Evolutionary conservation across 1,139 yeast species (phyloP), one percentile per base, ranked within the genome.

Genomic region (Yamadazyma spencermartinsiae): DNA sequence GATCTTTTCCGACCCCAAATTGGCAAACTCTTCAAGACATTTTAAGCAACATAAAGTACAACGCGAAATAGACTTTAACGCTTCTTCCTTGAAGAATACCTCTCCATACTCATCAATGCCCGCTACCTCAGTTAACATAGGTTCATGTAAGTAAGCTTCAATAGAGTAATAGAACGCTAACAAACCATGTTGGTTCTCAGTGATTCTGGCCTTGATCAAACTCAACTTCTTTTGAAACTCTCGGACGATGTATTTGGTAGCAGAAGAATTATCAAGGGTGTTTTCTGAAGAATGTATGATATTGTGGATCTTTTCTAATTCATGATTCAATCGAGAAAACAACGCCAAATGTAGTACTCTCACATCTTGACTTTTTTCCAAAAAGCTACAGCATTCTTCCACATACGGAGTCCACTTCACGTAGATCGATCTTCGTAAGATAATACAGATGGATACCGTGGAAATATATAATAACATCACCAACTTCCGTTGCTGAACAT

Each of bases 141-240:
- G 80, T 54, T 82, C 94, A 56, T 84, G 85, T 14, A 87, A 61
- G 53, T 80, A 84, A 0, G 92, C 90, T 49, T 84, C 87, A 11
- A 85, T 80, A 0, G 92, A 76, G 48, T 76, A 76, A 48, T 70
- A 75, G 56, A 74, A 82, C 0, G 83, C 69, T 52, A 74, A 55
- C 27, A 71, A 54, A 8, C 70, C 62, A 45, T 69, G 68, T 38
- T 75, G 68, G 23, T 63, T 60, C 4, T 58, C 50, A 3, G 62
- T 55, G 17, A 81, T 70, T 34, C 59, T 58, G 14, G 45, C 43
- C 43, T 62, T 68, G 26, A 79, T 56, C 2, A 48, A 46, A 24
- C 63, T 61, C 37, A 82, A 60, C 38, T 64, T 64, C 30, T 57
- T 56, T 42, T 72, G 74, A 29, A 79, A 60, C 41, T 74, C 79